phyloP scores from a whole-genome alignment of 306 rosid genomes.

The Lathyrus oleraceus region DNA sequence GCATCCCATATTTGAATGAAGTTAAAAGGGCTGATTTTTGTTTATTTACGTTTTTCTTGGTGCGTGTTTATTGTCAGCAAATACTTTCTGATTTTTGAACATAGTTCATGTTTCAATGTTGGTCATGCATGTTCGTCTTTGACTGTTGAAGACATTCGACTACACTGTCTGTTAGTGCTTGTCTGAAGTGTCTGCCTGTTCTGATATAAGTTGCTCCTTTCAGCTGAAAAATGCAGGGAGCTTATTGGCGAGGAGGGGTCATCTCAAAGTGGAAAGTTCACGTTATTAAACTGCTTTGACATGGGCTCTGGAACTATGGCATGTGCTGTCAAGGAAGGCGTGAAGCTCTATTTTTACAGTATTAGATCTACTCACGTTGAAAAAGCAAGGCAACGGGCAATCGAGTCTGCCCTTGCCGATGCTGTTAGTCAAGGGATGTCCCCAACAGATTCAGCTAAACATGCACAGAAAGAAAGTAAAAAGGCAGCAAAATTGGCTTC shows the following conservation, averaged over 20 bases:
- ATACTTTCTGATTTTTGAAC: not conserved
- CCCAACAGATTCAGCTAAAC: slow-evolving; percentile 58
- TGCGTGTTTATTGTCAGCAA: not conserved
- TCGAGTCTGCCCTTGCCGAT: slow-evolving; percentile 61
- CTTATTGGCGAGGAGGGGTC: slow-evolving; percentile 85
- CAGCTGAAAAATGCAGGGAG: slow-evolving; percentile 88
- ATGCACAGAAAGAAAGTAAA: slow-evolving; percentile 61
- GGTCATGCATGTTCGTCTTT: not conserved
- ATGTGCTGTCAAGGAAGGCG: slow-evolving; percentile 82
- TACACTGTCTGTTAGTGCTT: not conserved
- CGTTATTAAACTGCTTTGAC: slow-evolving; percentile 72
- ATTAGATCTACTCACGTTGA: slow-evolving; percentile 60
- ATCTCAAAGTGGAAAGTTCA: slow-evolving; percentile 83
- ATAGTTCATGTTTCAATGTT: not conserved
- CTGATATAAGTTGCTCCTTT: slow-evolving; percentile 33
- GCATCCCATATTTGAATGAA: not conserved
- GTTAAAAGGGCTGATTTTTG: not conserved
- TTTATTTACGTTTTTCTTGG: not conserved
- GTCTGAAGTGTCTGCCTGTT: slow-evolving; percentile 22
- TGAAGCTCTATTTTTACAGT: slow-evolving; percentile 68
- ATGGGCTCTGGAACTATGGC: slow-evolving; percentile 80
- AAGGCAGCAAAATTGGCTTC: slow-evolving; percentile 76
- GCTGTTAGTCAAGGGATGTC: slow-evolving; percentile 62
- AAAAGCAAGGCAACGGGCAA: slow-evolving; percentile 48
- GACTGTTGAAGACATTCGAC: not conserved